These are phyloP conservation scores for Pythium phragmiticola DNA, from an alignment of 352 stramenopile genomes.

Conservation along the genomic window DNA sequence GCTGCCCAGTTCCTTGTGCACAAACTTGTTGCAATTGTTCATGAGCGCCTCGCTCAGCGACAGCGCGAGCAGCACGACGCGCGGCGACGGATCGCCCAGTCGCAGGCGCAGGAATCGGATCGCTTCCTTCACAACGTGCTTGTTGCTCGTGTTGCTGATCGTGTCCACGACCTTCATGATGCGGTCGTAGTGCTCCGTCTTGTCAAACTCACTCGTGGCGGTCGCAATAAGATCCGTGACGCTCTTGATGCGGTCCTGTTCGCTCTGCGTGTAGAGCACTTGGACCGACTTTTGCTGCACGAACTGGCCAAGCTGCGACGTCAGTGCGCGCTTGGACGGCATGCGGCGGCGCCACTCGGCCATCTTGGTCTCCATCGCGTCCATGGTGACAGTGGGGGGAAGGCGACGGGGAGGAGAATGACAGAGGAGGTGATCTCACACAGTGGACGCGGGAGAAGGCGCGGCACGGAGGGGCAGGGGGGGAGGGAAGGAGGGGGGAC, in stretches of 20 bases:
- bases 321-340: slow-evolving; percentile 71
- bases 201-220: slow-evolving; percentile 73
- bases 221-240: slow-evolving; percentile 67
- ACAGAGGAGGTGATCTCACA: not conserved
- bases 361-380: slow-evolving; percentile 71
- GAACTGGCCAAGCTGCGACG: slow-evolving; percentile 59
- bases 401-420: not conserved
- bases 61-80: slow-evolving; percentile 63
- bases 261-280: slow-evolving; percentile 69
- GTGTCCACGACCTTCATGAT: slow-evolving; percentile 81
- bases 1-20: slow-evolving; percentile 65
- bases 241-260: slow-evolving; percentile 72
- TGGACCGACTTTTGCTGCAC: slow-evolving; percentile 81
- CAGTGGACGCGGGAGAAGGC: not conserved
- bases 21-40: slow-evolving; percentile 72
- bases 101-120: slow-evolving; percentile 72
- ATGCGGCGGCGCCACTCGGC: slow-evolving; percentile 60
- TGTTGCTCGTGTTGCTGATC: slow-evolving; percentile 63
- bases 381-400: slow-evolving; percentile 23
- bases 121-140: slow-evolving; percentile 58
- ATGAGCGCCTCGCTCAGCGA: slow-evolving; percentile 71
- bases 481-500: no score
- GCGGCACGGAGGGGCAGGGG: not conserved
- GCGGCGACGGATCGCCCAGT: slow-evolving; percentile 57
- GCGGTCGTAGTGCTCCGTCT: slow-evolving; percentile 66